Evolutionary conservation across 371 early-diverging fungal genomes (phyloP).

Genomic region (Smittium mucronatum): DNA sequence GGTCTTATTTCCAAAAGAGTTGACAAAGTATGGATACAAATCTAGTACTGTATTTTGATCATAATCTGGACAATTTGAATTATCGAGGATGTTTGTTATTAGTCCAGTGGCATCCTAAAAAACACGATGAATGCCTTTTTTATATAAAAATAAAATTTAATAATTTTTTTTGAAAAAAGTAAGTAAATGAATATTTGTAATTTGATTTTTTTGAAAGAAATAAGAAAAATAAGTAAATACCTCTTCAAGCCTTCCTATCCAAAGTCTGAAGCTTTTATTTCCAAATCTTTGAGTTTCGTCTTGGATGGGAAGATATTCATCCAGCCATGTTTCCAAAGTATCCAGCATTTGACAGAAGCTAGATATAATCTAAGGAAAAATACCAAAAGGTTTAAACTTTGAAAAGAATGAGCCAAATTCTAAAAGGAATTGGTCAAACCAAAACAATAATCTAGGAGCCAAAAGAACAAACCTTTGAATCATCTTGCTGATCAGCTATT

Average conservation of each 20-base stretch:
- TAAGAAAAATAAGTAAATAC: too few species aligned
- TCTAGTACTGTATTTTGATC: too few species aligned
- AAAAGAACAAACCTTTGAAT: constrained; percentile 48
- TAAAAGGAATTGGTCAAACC: not conserved
- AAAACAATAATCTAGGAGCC: constrained; percentile 16
- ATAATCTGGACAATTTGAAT: too few species aligned
- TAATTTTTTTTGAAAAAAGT: too few species aligned
- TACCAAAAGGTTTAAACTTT: not conserved
- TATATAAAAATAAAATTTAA: too few species aligned
- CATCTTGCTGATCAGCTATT: constrained; percentile 39
- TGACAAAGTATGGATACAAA: constrained; percentile 16
- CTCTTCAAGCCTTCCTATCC: constrained; percentile 46
- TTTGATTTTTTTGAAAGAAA: too few species aligned
- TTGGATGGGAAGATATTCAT: constrained; percentile 52
- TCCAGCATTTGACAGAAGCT: constrained; percentile 47
- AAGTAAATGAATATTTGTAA: too few species aligned
- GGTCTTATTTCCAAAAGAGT: constrained; percentile 84
- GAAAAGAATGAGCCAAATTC: not conserved
- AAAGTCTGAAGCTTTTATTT: constrained; percentile 73
- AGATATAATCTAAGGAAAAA: constrained; percentile 33
- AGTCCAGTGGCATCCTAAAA: too few species aligned
- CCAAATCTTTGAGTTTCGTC: constrained; percentile 50
- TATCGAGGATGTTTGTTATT: too few species aligned
- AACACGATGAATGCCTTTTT: too few species aligned
- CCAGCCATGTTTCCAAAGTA: constrained; percentile 54